These are phyloP conservation scores for Bipolaris zeicola DNA, from an alignment of 2,329 filamentous ascomycete species.

Conservation along the genomic window DNA sequence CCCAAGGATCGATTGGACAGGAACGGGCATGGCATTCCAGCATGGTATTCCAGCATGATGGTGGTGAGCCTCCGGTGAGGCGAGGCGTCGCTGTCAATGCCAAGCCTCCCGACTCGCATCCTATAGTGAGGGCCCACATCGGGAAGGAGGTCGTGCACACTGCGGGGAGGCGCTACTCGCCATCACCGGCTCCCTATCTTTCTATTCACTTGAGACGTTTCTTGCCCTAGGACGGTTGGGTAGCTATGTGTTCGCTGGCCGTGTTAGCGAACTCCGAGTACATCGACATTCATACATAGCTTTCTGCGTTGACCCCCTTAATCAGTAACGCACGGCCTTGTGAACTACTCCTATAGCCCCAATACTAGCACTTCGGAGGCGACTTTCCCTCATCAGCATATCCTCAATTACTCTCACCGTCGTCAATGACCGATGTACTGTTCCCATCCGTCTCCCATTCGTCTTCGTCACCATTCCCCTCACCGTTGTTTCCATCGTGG, in stretches of 20 bases:
- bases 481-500: not conserved
- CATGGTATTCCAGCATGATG: not conserved
- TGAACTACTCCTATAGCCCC: not conserved
- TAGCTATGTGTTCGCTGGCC: not conserved
- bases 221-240: not conserved
- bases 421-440: not conserved
- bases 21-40: not conserved
- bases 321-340: not conserved
- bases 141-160: slow-evolving; percentile 7
- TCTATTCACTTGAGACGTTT: not conserved
- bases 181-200: not conserved
- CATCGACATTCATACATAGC: not conserved
- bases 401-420: not conserved
- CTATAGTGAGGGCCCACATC: not conserved
- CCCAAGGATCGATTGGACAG: not conserved
- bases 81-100: slow-evolving; percentile 10
- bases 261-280: not conserved
- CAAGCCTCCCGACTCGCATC: slow-evolving; percentile 10
- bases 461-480: not conserved
- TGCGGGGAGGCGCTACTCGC: slow-evolving; percentile 10
- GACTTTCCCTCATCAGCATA: not conserved
- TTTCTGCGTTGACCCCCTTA: not conserved
- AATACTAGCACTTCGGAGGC: not conserved
- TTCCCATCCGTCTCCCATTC: not conserved
- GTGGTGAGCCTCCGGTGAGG: slow-evolving; percentile 6